Conservation (phyloP, 2,329 filamentous ascomycete genomes). For the Claviceps lovelessii region DNA sequence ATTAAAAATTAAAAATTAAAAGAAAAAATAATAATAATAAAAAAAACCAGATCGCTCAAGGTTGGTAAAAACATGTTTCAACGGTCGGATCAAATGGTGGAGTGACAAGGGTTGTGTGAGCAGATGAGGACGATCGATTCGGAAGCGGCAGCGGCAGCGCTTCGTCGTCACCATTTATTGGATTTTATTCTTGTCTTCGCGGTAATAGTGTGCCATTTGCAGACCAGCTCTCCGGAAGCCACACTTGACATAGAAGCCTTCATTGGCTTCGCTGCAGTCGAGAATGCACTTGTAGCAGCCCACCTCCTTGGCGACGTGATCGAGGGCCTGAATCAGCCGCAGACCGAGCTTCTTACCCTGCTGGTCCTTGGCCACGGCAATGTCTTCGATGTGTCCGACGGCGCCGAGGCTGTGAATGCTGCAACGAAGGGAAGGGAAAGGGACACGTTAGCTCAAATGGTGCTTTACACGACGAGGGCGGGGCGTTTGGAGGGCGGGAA, state of each 20-base stretch:
- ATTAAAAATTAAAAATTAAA: too few relatives aligned
- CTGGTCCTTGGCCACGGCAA: constrained; percentile 86
- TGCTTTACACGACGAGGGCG: too few relatives aligned
- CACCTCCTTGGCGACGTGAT: constrained; percentile 71
- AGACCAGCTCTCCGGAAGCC: constrained; percentile 83
- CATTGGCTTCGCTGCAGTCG: constrained; percentile 90
- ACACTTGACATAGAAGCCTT: constrained; percentile 97
- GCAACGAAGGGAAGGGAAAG: constrained; percentile 5
- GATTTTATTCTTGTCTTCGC: constrained; percentile 35
- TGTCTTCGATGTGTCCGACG: constrained; percentile 95
- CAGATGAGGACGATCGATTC: not conserved
- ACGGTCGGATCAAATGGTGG: not conserved
- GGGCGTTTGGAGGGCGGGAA: not conserved
- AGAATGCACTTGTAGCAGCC: constrained; percentile 97
- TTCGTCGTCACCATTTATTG: constrained; percentile 9
- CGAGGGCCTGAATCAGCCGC: constrained; percentile 83
- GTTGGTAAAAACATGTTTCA: not conserved
- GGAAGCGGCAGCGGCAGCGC: not conserved
- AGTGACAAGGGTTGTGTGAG: not conserved
- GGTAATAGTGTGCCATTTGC: constrained; percentile 96
- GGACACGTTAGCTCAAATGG: constrained; percentile 5
- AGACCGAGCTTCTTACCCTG: constrained; percentile 95
- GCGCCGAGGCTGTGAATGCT: constrained; percentile 68
- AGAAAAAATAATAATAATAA: too few relatives aligned
- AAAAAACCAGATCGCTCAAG: not conserved